Conservation (phyloP, 805 yeast genomes). For the Jamesozyma gamospora region DNA sequence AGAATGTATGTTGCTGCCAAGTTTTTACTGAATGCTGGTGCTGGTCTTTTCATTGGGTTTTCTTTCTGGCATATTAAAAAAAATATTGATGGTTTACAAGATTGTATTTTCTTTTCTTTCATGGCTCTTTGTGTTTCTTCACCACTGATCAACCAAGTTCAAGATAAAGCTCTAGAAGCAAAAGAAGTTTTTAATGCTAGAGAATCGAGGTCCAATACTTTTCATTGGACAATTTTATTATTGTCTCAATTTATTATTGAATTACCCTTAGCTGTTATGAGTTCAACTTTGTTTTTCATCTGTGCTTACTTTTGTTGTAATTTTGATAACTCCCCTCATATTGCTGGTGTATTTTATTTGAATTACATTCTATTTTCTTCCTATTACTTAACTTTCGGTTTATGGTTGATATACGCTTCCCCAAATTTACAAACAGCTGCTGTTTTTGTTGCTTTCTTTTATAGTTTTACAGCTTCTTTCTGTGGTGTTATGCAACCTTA, state of each 20-base stretch:
- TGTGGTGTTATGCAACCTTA: conserved; percentile 33
- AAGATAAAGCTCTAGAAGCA: conserved; percentile 46
- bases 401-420: conserved; percentile 45
- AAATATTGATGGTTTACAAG: conserved; percentile 47
- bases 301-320: conserved; percentile 44
- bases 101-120: conserved; percentile 52
- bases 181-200: conserved; percentile 63
- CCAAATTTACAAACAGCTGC: conserved; percentile 67
- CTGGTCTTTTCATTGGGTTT: conserved; percentile 66
- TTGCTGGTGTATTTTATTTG: conserved; percentile 43
- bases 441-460: conserved; percentile 41
- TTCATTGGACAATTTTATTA: conserved; percentile 57
- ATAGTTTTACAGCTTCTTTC: conserved; percentile 28
- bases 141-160: conserved; percentile 55
- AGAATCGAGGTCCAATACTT: conserved; percentile 63
- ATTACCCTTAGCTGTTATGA: conserved; percentile 46
- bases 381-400: conserved; percentile 37
- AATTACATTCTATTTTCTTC: conserved; percentile 35
- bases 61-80: conserved; percentile 53
- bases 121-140: conserved; percentile 49
- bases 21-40: conserved; percentile 38
- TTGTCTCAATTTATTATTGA: conserved; percentile 48
- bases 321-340: conserved; percentile 33
- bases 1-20: conserved; percentile 56
- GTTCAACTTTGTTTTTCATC: conserved; percentile 43